phyloP scores from a whole-genome alignment of 106 monocot species.

The Agapanthus africanus region DNA sequence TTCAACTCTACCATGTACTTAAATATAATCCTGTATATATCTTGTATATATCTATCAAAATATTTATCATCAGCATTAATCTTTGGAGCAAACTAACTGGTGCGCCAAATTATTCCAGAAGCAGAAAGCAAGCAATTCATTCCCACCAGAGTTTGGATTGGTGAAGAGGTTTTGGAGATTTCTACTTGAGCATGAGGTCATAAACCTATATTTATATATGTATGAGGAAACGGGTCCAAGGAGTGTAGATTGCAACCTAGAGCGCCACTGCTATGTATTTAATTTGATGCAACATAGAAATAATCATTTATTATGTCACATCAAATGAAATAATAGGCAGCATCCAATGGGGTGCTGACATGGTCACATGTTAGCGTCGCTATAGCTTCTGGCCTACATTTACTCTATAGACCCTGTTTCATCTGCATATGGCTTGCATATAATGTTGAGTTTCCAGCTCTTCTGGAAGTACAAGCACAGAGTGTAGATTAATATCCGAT shows the following conservation, averaged over 20 bases:
- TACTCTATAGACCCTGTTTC: too few species aligned
- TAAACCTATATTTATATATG: too few species aligned
- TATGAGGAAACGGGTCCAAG: too few species aligned
- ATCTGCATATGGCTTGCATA: too few species aligned
- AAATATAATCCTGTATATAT: background rate
- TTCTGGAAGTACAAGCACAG: background rate
- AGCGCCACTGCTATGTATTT: too few species aligned
- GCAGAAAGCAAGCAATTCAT: constrained; percentile 57
- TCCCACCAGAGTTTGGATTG: constrained; percentile 55
- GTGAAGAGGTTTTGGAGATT: constrained; percentile 94
- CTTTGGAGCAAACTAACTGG: constrained; percentile 11
- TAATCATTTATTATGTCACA: too few species aligned
- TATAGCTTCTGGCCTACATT: too few species aligned
- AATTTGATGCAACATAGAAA: too few species aligned
- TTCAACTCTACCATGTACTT: background rate
- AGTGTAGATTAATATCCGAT: constrained; percentile 3
- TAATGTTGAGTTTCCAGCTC: background rate
- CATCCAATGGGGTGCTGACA: too few species aligned
- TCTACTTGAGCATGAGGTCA: constrained; percentile 66
- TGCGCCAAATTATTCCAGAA: constrained; percentile 44
- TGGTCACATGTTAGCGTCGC: too few species aligned
- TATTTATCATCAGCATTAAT: background rate
- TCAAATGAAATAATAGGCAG: too few species aligned
- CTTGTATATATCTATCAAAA: background rate
- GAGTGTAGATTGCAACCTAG: too few species aligned